A percentile compares a stretch with the other conserved stretches of the same genome.
Conservation (phyloP, 2,329 filamentous ascomycete species). For the Trichoderma aggressivum region DNA sequence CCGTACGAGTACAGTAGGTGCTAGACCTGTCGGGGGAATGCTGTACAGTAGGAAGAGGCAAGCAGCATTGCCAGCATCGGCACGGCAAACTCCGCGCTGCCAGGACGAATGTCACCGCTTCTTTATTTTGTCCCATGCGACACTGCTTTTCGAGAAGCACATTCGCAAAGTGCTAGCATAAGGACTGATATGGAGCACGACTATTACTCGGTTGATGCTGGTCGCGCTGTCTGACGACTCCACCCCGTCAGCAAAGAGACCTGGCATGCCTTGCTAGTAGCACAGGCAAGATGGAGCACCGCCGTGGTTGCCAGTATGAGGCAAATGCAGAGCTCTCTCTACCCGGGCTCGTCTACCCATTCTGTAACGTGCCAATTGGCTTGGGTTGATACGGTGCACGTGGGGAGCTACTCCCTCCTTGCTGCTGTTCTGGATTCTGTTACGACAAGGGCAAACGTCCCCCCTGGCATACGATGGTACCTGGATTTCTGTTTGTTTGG, state of each 20-base stretch:
- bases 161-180: not conserved
- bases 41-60: not conserved
- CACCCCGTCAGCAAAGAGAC: conserved; percentile 15
- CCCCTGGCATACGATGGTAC: conserved; percentile 1
- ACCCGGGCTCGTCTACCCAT: not conserved
- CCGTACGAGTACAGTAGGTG: not conserved
- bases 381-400: not conserved
- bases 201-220: not conserved
- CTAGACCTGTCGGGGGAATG: not conserved
- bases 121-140: not conserved
- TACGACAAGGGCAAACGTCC: not conserved
- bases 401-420: conserved; percentile 3
- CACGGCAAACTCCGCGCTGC: not conserved
- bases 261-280: not conserved
- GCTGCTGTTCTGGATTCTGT: not conserved
- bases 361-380: conserved; percentile 8
- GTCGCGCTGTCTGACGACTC: conserved; percentile 9
- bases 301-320: not conserved
- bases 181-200: not conserved
- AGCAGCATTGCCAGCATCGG: not conserved
- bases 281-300: not conserved
- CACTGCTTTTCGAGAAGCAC: not conserved
- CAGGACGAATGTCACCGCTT: conserved; percentile 1
- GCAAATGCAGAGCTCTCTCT: not conserved
- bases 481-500: not conserved